These are phyloP conservation scores for Suillus paluster DNA, from an alignment of 768 basidiomycete genomes.

Conservation along the genomic window DNA sequence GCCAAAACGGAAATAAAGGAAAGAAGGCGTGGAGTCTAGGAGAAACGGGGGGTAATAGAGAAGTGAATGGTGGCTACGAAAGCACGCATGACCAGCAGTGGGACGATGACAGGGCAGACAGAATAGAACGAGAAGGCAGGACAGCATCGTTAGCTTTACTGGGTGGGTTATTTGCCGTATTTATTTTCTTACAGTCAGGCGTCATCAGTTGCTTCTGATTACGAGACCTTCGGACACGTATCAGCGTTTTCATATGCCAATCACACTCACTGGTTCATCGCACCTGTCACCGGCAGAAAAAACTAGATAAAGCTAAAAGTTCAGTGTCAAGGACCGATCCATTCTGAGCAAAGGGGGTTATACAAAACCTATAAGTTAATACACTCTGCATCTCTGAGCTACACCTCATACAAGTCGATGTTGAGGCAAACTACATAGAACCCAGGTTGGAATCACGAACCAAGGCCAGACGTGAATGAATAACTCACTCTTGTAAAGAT, in stretches of 20 bases:
- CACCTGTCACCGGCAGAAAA: neutral
- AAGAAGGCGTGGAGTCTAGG: neutral
- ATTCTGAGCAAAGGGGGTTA: neutral
- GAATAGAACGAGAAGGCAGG: slow-evolving; percentile 3
- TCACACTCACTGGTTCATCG: neutral
- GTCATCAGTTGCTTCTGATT: slow-evolving; percentile 5
- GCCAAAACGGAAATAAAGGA: neutral
- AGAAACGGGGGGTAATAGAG: neutral
- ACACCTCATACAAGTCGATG: neutral
- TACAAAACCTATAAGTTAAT: neutral
- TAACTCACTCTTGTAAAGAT: slow-evolving; percentile 86
- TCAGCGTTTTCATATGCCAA: neutral
- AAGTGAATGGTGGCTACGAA: neutral
- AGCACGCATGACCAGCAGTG: neutral
- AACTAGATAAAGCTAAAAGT: neutral
- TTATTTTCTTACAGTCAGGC: slow-evolving; percentile 3
- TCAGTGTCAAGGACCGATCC: neutral
- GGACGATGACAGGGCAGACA: neutral
- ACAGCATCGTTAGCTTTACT: slow-evolving; percentile 3
- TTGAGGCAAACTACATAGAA: slow-evolving; percentile 5
- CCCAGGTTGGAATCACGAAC: neutral
- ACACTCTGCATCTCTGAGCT: neutral
- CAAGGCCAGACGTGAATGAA: too few species aligned
- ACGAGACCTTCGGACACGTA: neutral
- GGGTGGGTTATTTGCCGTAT: slow-evolving; percentile 5